A percentile compares a stretch with the other conserved stretches of the same genome.
phyloP scores from a whole-genome alignment of 345 rosid species.

The Kandelia obovata region DNA sequence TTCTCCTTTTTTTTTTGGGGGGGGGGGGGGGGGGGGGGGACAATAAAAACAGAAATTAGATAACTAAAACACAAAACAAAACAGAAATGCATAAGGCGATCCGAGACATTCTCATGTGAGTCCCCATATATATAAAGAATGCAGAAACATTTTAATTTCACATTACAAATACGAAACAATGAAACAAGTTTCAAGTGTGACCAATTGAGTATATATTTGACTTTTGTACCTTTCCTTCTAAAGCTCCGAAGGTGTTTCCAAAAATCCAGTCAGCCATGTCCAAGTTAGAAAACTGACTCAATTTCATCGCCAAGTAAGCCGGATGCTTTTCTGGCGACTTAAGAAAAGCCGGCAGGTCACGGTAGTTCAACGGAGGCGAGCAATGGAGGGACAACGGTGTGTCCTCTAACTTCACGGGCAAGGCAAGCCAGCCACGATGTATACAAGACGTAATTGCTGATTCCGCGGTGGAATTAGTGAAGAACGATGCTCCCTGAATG shows the following conservation, averaged over 20 bases:
- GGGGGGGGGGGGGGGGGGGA: too few relatives aligned
- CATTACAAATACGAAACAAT: neutral
- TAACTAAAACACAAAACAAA: too few relatives aligned
- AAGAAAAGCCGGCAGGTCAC: constrained; percentile 55
- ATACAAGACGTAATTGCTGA: constrained; percentile 42
- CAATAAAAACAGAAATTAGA: too few relatives aligned
- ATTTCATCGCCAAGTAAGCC: constrained; percentile 50
- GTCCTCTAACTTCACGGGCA: constrained; percentile 38
- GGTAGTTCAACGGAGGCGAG: constrained; percentile 43
- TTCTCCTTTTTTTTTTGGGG: too few relatives aligned
- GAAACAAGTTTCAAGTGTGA: neutral
- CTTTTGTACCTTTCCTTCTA: constrained; percentile 52
- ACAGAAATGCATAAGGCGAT: too few relatives aligned
- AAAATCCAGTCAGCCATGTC: constrained; percentile 60
- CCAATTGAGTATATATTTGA: too few relatives aligned
- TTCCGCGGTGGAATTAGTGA: constrained; percentile 59
- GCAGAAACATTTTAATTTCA: too few relatives aligned
- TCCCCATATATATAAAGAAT: too few relatives aligned
- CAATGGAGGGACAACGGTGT: constrained; percentile 42
- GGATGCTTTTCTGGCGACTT: constrained; percentile 41
- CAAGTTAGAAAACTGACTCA: constrained; percentile 51
- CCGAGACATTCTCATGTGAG: too few relatives aligned
- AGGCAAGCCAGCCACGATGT: constrained; percentile 32
- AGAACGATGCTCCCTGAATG: constrained; percentile 55
- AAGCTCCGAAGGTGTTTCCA: constrained; percentile 47